These are phyloP conservation scores for Solanum hybrid DNA, from an alignment of 305 asterid species.

Conservation along the genomic window DNA sequence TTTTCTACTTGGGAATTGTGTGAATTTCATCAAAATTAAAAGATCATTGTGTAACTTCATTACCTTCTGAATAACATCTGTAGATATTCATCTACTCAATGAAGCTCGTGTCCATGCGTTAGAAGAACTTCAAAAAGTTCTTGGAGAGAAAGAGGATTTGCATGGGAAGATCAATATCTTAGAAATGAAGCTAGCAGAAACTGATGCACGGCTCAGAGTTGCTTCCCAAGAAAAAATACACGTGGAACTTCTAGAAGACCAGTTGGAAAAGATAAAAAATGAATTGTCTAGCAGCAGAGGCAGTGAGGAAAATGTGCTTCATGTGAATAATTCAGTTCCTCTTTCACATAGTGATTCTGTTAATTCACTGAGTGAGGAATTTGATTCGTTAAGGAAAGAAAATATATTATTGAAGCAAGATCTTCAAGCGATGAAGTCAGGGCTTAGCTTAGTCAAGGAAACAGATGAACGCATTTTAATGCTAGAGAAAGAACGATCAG, in stretches of 20 bases:
- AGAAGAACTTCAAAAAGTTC: conserved; percentile 62
- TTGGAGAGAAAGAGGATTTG: conserved; percentile 68
- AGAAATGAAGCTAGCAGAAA: conserved; percentile 84
- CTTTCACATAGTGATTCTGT: conserved; percentile 22
- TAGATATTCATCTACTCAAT: conserved; percentile 85
- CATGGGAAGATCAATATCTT: conserved; percentile 67
- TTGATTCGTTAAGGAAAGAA: conserved; percentile 53
- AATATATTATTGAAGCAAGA: conserved; percentile 63
- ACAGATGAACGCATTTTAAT: conserved; percentile 56
- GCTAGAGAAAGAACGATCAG: conserved; percentile 63
- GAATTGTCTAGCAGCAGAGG: conserved; percentile 48
- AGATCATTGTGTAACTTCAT: neutral
- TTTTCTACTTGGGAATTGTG: neutral
- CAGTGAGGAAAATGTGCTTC: conserved; percentile 20
- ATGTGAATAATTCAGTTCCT: conserved; percentile 27
- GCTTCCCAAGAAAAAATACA: conserved; percentile 80
- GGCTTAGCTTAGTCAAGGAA: conserved; percentile 47
- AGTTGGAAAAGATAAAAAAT: conserved; percentile 51
- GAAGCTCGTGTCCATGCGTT: conserved; percentile 72
- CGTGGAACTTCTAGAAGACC: conserved; percentile 61
- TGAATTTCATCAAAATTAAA: neutral
- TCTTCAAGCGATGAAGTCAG: conserved; percentile 47
- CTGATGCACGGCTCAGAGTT: conserved; percentile 72
- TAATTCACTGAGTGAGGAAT: conserved; percentile 44
- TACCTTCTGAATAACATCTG: conserved; percentile 5